Evolutionary conservation across 2,329 filamentous ascomycete genomes (phyloP).

Genomic region (Talaromyces rugulosus): DNA sequence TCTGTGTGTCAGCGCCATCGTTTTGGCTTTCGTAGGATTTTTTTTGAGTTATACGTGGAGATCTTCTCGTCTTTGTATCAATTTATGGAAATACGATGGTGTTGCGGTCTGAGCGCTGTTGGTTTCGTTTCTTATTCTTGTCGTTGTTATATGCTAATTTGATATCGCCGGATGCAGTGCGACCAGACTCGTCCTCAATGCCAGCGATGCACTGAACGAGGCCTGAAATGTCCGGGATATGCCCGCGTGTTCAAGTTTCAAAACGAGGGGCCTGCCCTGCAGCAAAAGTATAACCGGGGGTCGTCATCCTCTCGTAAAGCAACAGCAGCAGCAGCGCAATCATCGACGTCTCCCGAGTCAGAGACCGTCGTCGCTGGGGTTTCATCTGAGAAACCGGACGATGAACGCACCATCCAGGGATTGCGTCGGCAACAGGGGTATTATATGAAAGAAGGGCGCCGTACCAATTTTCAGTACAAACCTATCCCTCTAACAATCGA

Average conservation of each 20-base stretch:
- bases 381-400: not conserved
- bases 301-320: not conserved
- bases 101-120: not conserved
- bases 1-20: not conserved
- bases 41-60: not conserved
- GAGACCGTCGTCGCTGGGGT: not conserved
- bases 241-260: slow-evolving; percentile 23
- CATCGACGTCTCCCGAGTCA: not conserved
- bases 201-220: slow-evolving; percentile 25
- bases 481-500: slow-evolving; percentile 15
- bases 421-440: not conserved
- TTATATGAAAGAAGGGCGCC: not conserved
- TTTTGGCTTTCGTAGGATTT: not conserved
- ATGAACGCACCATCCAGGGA: not conserved
- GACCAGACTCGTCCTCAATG: slow-evolving; percentile 24
- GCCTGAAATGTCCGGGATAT: slow-evolving; percentile 22
- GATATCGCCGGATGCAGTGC: slow-evolving; percentile 17
- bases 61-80: not conserved
- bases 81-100: not conserved
- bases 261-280: slow-evolving; percentile 25
- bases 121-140: not conserved
- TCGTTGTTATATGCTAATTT: not conserved
- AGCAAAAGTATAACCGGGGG: slow-evolving; percentile 19
- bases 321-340: not conserved
- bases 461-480: not conserved